Conservation (phyloP, 495 filamentous ascomycete species). For the Cudoniella acicularis region DNA sequence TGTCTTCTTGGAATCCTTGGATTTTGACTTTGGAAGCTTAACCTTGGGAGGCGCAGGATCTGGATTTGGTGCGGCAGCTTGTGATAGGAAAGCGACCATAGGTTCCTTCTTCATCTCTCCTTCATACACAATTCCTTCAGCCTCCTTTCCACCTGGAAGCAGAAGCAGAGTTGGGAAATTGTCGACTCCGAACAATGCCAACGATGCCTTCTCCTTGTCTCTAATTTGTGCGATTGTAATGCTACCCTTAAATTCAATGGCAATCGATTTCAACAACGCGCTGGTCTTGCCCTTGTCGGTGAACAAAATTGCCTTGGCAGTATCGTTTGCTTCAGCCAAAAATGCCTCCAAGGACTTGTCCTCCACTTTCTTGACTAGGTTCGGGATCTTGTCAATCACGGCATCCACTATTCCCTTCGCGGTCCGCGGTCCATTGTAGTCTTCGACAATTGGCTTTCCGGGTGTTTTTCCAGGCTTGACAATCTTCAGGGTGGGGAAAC, state of each 20-base stretch:
- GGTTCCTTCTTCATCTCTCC: constrained; percentile 84
- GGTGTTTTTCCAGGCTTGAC: constrained; percentile 78
- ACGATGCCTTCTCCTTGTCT: constrained; percentile 70
- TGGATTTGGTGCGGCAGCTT: constrained; percentile 69
- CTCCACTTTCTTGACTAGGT: constrained; percentile 77
- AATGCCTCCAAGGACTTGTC: constrained; percentile 78
- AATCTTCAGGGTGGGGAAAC: constrained; percentile 96
- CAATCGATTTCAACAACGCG: constrained; percentile 75
- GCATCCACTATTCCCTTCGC: constrained; percentile 86
- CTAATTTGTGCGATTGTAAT: constrained; percentile 82
- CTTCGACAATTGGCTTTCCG: constrained; percentile 82
- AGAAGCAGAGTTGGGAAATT: constrained; percentile 80
- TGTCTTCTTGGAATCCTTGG: constrained; percentile 44
- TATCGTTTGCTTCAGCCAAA: constrained; percentile 66
- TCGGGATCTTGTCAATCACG: constrained; percentile 82
- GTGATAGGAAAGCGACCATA: constrained; percentile 79
- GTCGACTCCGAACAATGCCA: constrained; percentile 69
- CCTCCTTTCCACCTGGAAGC: constrained; percentile 65
- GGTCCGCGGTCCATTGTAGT: constrained; percentile 80
- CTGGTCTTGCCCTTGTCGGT: constrained; percentile 90
- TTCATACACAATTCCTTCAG: constrained; percentile 67
- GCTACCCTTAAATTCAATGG: constrained; percentile 85
- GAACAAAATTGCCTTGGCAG: constrained; percentile 86
- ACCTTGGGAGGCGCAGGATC: constrained; percentile 58
- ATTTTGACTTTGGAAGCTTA: constrained; percentile 44